phyloP scores from a whole-genome alignment of 331 rosid species.

The Telfairia occidentalis region DNA sequence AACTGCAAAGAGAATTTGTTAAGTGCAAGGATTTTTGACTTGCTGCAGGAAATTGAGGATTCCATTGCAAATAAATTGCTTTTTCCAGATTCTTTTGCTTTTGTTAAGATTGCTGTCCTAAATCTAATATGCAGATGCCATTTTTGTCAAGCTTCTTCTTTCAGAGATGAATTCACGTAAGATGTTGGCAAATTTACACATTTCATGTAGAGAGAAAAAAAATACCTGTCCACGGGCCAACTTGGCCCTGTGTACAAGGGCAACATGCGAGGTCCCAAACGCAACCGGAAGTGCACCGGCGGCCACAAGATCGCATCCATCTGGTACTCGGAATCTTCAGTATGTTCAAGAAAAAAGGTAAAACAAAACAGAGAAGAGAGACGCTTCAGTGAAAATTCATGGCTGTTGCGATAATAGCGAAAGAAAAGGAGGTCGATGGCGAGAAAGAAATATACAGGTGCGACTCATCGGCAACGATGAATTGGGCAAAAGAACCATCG shows the following conservation, averaged over 20 bases:
- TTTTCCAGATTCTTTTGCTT: neutral
- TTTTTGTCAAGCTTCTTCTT: neutral
- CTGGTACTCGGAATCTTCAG: conserved; percentile 69
- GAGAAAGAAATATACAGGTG: conserved; percentile 32
- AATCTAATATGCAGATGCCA: neutral
- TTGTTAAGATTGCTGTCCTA: neutral
- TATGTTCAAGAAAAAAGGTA: neutral
- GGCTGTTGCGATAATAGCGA: neutral
- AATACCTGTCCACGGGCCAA: conserved; percentile 64
- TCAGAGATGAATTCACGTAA: neutral
- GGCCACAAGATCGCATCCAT: conserved; percentile 72
- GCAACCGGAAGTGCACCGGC: conserved; percentile 91
- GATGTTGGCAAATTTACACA: neutral
- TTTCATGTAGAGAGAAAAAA: neutral
- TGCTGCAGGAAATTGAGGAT: neutral
- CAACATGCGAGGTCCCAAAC: conserved; percentile 86
- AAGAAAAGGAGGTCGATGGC: neutral
- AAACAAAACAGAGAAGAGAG: neutral
- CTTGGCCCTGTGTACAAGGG: conserved; percentile 69
- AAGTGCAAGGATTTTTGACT: neutral
- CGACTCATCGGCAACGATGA: conserved; percentile 51
- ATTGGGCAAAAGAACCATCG: conserved; percentile 73
- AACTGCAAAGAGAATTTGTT: neutral
- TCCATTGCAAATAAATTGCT: neutral
- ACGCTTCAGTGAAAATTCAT: neutral